These are phyloP conservation scores for Ogataea henricii DNA, from an alignment of 805 yeast species.

Conservation along the genomic window DNA sequence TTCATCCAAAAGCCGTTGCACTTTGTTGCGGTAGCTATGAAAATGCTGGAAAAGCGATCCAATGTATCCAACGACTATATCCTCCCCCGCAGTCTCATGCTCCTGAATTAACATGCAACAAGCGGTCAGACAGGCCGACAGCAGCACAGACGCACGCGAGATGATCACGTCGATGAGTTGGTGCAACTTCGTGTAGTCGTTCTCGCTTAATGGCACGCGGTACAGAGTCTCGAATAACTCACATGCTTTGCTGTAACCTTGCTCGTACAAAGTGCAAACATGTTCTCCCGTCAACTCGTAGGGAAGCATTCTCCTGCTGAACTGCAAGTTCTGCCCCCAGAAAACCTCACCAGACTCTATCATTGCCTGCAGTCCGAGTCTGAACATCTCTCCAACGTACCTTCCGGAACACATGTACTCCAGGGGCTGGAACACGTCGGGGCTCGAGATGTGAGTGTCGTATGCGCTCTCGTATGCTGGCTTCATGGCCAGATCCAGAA, in stretches of 20 bases:
- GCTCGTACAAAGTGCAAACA: constrained; percentile 42
- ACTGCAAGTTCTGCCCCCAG: constrained; percentile 1
- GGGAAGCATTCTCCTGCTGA: neutral
- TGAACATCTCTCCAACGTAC: constrained; percentile 53
- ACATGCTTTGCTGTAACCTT: constrained; percentile 5
- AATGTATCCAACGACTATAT: constrained; percentile 46
- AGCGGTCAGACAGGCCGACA: constrained; percentile 45
- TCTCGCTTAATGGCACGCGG: neutral
- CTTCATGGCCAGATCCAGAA: constrained; percentile 40
- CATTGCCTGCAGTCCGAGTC: constrained; percentile 44
- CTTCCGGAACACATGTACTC: constrained; percentile 59
- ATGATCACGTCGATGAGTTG: constrained; percentile 40
- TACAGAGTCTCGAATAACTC: constrained; percentile 4
- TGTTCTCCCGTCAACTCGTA: constrained; percentile 38
- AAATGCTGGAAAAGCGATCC: constrained; percentile 55
- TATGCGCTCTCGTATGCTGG: neutral
- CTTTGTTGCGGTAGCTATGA: constrained; percentile 38
- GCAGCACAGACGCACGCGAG: constrained; percentile 45
- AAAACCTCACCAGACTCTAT: constrained; percentile 22
- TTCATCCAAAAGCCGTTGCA: constrained; percentile 26
- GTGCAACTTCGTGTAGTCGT: constrained; percentile 13
- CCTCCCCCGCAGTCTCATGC: neutral
- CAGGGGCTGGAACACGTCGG: constrained; percentile 49
- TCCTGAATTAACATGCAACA: constrained; percentile 33
- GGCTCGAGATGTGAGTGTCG: constrained; percentile 3